Conservation (phyloP, 1,284 basidiomycete genomes). For the Ceratobasidium sp. region DNA sequence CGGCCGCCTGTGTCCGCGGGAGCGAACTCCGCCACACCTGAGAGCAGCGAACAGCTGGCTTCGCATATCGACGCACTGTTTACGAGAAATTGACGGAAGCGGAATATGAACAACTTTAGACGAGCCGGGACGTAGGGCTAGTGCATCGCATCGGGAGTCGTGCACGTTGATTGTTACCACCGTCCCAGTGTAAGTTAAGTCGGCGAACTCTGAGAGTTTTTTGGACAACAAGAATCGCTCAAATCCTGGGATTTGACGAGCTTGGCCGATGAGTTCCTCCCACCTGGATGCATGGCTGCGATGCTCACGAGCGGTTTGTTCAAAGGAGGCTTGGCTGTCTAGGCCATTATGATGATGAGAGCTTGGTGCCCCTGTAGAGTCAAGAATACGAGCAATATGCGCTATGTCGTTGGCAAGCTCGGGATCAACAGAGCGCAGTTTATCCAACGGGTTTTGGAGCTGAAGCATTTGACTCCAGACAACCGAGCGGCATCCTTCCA, state of each 20-base stretch:
- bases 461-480: constrained; percentile 56
- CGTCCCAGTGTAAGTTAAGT: not conserved
- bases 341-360: no score
- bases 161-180: constrained; percentile 25
- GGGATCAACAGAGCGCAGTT: constrained; percentile 46
- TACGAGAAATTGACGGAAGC: not conserved
- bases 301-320: not conserved
- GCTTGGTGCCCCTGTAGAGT: not conserved
- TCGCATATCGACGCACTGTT: not conserved
- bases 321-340: not conserved
- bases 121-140: not conserved
- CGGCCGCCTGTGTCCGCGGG: not conserved
- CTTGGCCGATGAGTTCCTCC: constrained; percentile 20
- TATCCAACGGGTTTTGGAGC: constrained; percentile 55
- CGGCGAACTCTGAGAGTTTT: not conserved
- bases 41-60: not conserved
- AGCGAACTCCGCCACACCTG: not conserved
- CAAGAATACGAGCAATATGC: constrained; percentile 44
- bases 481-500: constrained; percentile 54
- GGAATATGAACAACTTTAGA: not conserved
- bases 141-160: constrained; percentile 22
- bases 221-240: constrained; percentile 29
- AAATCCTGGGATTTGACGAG: constrained; percentile 7
- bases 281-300: not conserved
- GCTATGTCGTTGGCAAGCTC: not conserved